Base-by-base conservation (phyloP, 179 eudicot species). In the Dionaea muscipula region DNA sequence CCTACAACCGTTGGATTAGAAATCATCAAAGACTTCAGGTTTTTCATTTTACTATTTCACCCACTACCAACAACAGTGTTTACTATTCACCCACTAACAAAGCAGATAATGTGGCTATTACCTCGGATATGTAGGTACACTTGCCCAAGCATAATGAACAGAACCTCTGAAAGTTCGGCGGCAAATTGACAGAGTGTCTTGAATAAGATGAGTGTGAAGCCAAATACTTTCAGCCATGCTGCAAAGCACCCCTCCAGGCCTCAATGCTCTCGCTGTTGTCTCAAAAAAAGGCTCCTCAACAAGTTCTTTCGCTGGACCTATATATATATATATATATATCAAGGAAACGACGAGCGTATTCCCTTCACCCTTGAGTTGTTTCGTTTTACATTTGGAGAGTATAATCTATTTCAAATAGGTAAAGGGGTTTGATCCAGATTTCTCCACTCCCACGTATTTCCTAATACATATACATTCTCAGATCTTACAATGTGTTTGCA, bases 171-270 rank as follows among this genome's bases (percentile, higher is more conserved):
- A 91, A 41, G 72, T 73, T 58, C 81, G 79, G 25, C 68, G 85
- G 65, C 98, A 91, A 60, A 81, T 70, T 38, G 85, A 73, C 10
- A 84, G 14, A 93, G 84, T 81, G 58, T 91, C 93, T 61, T 91
- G 81, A 55, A 91, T 91, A 20, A 91, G 73, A 78, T 87, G 98
- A 44, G 96, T 91, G 64, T 91, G 96, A 48, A 91, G 94, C 98
- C 96, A 91, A 94, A 91, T 82, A 56, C 98, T 91, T 51, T 91
- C 98, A 2, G 96, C 93, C 98, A 91, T 91, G 72, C 81, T 91
- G 70, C 98, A 91, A 24, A 84, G 81, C 43, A 91, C 94, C 59
- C 98, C 98, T 54, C 98, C 98, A 59, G 93, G 86, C 75, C 81
- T 87, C 63, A 91, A 65, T 8, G 94, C 94, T 78, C 80, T 77